Percentiles rank a stretch among this genome's conserved stretches.
These are phyloP conservation scores for Kappamyces sp. DNA, from an alignment of 192 early-diverging fungal species.

Conservation along the genomic window DNA sequence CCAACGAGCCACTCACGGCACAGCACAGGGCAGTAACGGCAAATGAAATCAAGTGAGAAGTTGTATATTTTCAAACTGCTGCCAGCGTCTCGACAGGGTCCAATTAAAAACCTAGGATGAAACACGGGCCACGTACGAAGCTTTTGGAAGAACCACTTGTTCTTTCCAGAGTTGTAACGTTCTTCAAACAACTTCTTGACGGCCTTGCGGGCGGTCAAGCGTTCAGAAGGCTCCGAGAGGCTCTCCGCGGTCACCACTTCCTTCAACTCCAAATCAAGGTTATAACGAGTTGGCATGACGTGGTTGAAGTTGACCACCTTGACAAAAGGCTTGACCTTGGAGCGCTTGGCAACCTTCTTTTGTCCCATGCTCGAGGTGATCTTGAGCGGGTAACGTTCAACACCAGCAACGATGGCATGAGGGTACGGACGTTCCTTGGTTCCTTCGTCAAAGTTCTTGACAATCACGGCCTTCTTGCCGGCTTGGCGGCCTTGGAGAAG, in stretches of 20 bases:
- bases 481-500: constrained; percentile 97
- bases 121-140: constrained; percentile 38
- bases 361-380: constrained; percentile 92
- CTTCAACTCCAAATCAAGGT: constrained; percentile 95
- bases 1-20: too few species aligned
- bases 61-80: too few species aligned
- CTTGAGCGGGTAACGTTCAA: constrained; percentile 96
- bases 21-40: too few species aligned
- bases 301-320: constrained; percentile 99
- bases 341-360: constrained; percentile 94
- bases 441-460: constrained; percentile 95
- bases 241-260: constrained; percentile 73
- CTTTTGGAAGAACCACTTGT: constrained; percentile 99
- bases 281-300: constrained; percentile 98
- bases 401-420: constrained; percentile 96
- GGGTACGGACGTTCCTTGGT: constrained; percentile 94
- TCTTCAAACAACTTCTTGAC: constrained; percentile 96
- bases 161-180: constrained; percentile 97
- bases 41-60: too few species aligned
- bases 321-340: constrained; percentile 98
- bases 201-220: constrained; percentile 82
- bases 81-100: too few species aligned
- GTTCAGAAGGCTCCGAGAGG: constrained; percentile 93
- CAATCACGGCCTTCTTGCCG: constrained; percentile 99
- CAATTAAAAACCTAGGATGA: too few species aligned